Evolutionary conservation across 1,284 basidiomycete species (phyloP).

Genomic region (Meira miltonrushii): DNA sequence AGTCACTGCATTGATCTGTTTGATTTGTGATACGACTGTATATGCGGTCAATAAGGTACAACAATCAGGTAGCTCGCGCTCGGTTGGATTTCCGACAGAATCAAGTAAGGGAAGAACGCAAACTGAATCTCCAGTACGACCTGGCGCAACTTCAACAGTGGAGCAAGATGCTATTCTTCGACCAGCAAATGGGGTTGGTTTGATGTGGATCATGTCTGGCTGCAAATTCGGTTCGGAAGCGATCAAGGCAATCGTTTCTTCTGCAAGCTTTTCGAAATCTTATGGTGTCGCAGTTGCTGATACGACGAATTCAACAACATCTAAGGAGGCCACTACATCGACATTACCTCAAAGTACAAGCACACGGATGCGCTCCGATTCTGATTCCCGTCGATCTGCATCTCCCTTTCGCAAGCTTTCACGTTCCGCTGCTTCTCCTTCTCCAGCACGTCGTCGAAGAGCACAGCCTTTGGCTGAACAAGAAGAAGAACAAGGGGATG

Average conservation of each 20-base stretch:
- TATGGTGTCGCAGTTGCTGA: not conserved
- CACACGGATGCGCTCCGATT: too few species aligned
- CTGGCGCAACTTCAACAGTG: not conserved
- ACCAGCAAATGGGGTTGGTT: not conserved
- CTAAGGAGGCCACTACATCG: too few species aligned
- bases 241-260: not conserved
- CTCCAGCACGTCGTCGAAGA: not conserved
- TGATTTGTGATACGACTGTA: conserved; percentile 11
- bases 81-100: too few species aligned
- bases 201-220: conserved; percentile 1
- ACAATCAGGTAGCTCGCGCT: not conserved
- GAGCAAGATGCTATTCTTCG: not conserved
- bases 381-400: too few species aligned
- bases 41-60: conserved; percentile 12
- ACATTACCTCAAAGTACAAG: too few species aligned
- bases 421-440: not conserved
- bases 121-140: not conserved
- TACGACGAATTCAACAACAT: too few species aligned
- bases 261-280: not conserved
- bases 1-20: conserved; percentile 6
- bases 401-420: too few species aligned
- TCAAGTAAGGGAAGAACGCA: not conserved
- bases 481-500: conserved; percentile 9
- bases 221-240: not conserved
- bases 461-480: not conserved